phyloP scores from a whole-genome alignment of 2,329 filamentous ascomycete species.

The Tolypocladium cylindrosporum region DNA sequence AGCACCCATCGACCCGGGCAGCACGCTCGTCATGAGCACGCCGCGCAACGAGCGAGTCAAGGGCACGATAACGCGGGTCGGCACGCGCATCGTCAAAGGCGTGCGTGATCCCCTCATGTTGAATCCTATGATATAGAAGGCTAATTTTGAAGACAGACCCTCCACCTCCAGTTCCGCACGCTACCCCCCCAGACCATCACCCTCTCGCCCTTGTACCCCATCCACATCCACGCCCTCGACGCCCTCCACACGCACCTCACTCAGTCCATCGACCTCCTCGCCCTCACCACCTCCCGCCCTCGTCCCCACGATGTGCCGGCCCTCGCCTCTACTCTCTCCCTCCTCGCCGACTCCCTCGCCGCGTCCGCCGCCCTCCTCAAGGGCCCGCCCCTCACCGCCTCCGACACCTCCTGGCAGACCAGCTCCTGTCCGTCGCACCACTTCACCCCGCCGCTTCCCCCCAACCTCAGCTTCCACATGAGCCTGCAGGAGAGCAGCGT shows the following conservation, averaged over 20 bases:
- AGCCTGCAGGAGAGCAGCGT: conserved; percentile 60
- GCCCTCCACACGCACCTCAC: conserved; percentile 69
- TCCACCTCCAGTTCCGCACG: conserved; percentile 67
- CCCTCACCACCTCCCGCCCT: conserved; percentile 59
- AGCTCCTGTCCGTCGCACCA: conserved; percentile 32
- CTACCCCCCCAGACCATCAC: conserved; percentile 42
- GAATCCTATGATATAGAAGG: background rate
- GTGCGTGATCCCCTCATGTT: conserved; percentile 37
- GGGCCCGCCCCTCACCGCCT: conserved; percentile 35
- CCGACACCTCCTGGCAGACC: conserved; percentile 33
- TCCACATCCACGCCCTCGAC: conserved; percentile 60
- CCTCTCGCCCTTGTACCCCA: conserved; percentile 36
- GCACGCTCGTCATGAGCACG: conserved; percentile 82
- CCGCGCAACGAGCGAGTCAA: conserved; percentile 83
- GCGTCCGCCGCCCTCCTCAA: conserved; percentile 44
- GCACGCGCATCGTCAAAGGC: conserved; percentile 84
- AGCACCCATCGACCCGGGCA: conserved; percentile 73
- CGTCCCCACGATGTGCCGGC: conserved; percentile 44
- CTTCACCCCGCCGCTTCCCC: conserved; percentile 35
- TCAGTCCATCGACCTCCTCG: conserved; percentile 72
- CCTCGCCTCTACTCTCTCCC: conserved; percentile 43
- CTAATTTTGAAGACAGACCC: conserved; percentile 33
- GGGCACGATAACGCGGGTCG: conserved; percentile 81
- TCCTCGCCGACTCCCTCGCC: conserved; percentile 43
- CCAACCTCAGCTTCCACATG: conserved; percentile 65